These are phyloP conservation scores for Paramecium sonneborni DNA, from an alignment of 73 alveolate species.

Conservation along the genomic window DNA sequence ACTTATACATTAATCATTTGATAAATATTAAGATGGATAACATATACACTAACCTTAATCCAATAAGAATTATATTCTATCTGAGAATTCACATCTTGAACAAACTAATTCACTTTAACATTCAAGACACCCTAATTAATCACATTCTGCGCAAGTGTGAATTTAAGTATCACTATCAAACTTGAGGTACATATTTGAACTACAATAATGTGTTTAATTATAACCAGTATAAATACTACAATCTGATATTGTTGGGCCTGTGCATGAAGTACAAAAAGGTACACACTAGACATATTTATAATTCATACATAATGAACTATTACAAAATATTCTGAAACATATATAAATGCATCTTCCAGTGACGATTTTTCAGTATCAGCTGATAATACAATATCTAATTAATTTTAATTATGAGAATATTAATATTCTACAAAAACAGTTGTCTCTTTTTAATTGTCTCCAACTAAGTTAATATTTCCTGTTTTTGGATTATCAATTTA, in stretches of 20 bases:
- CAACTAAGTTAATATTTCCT: neutral
- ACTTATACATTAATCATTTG: neutral
- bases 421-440: neutral
- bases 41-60: neutral
- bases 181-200: neutral
- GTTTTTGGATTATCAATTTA: neutral
- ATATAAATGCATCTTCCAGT: neutral
- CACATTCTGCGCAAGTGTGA: neutral
- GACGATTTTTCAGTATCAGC: neutral
- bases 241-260: neutral
- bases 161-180: neutral
- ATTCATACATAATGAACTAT: neutral
- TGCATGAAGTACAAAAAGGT: neutral
- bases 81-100: neutral
- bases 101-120: neutral
- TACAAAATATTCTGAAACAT: neutral
- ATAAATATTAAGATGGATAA: neutral
- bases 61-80: neutral
- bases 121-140: neutral
- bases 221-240: neutral
- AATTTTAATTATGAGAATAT: neutral
- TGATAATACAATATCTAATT: neutral
- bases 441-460: neutral
- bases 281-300: neutral
- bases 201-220: neutral